Evolutionary conservation across 2,329 filamentous ascomycete genomes (phyloP), one percentile per base, ranked within the genome.

Genomic region (Albifimbria verrucaria): DNA sequence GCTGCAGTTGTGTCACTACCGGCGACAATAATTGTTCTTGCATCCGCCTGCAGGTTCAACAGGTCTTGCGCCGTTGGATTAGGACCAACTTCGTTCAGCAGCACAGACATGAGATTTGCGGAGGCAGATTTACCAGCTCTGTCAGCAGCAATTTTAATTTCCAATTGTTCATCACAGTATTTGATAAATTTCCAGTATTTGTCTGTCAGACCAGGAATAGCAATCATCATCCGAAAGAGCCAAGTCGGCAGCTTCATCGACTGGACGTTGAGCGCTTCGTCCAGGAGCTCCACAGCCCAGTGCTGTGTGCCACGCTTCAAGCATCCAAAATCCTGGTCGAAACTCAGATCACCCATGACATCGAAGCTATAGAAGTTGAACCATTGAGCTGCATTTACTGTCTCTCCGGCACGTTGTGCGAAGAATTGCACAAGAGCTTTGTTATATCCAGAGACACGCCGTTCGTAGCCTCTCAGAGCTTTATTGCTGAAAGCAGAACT

Each of bases 331-430:
- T 65, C 59, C 41, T 65, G 62, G 2, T 65, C 66, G 23, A 73
- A 72, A 4, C 69, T 69, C 23, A 74, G 58, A 49, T 74, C 68
- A 4, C 69, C 71, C 69, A 74, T 74, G 5, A 72, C 64, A 46
- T 72, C 71, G 44, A 73, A 72, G 21, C 64, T 65, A 36, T 66
- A 72, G 20, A 68, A 70, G 50, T 65, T 68, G 53, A 69, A 67
- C 64, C 66, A 69, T 11, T 59, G 57, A 2, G 67, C 57, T 6
- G 62, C 59, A 28, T 72, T 45, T 11, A 68, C 52, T 1, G 58
- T 52, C 21, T 55, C 39, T 7, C 58, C 59, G 2, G 53, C 44
- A 9, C 50, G 42, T 10, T 51, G 36, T 23, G 52, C 36, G 25
- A 61, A 46, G 20, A 44, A 49, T 6, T 49, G 46, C 0, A 57